phyloP scores from a whole-genome alignment of 108 stramenopile genomes.

The Stephanodiscus triporus region DNA sequence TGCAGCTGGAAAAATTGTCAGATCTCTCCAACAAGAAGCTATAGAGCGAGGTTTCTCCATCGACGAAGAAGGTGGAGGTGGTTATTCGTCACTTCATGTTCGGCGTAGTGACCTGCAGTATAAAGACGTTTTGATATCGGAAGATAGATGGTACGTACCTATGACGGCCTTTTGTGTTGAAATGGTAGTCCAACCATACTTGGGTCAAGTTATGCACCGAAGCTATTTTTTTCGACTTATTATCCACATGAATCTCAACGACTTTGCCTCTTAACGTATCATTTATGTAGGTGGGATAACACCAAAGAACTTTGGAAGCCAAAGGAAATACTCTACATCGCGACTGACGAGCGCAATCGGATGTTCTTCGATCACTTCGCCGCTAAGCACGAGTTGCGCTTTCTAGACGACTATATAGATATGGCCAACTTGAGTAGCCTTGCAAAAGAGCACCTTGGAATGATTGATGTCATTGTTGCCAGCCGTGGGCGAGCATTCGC shows the following conservation, averaged over 20 bases:
- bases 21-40: constrained; percentile 71
- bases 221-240: too few relatives aligned
- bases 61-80: constrained; percentile 79
- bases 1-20: constrained; percentile 88
- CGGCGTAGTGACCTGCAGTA: constrained; percentile 87
- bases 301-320: constrained; percentile 66
- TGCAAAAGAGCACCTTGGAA: constrained; percentile 89
- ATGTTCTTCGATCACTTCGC: constrained; percentile 80
- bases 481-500: constrained; percentile 85
- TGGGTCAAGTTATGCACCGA: constrained; percentile 35
- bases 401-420: constrained; percentile 85
- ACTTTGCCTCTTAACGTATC: neutral
- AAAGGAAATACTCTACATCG: constrained; percentile 70
- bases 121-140: constrained; percentile 76
- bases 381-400: constrained; percentile 69
- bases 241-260: neutral
- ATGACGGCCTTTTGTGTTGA: constrained; percentile 39
- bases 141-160: constrained; percentile 67
- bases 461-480: constrained; percentile 94
- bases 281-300: constrained; percentile 34
- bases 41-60: constrained; percentile 47
- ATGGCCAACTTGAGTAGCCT: constrained; percentile 64
- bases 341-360: constrained; percentile 81
- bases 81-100: constrained; percentile 83
- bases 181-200: constrained; percentile 55